Percentiles rank a stretch among this genome's conserved stretches.
Conservation (phyloP, 148 eudicot species). For the Selenicereus undatus region DNA sequence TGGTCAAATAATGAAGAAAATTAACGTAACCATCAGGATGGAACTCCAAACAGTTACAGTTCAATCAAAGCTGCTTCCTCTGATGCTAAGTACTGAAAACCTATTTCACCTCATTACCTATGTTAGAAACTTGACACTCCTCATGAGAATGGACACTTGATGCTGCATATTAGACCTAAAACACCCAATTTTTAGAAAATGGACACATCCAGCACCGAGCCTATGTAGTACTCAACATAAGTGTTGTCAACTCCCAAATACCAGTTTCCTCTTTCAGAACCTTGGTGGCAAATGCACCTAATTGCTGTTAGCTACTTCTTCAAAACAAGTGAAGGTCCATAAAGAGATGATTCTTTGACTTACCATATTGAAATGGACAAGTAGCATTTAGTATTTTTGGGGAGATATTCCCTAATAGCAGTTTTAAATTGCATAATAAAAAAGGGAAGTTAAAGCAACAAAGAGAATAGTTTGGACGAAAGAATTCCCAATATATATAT, state of each 20-base stretch:
- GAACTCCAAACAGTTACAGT: background rate
- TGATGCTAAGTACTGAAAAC: background rate
- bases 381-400: background rate
- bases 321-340: background rate
- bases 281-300: background rate
- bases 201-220: background rate
- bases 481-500: no score
- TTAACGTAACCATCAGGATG: background rate
- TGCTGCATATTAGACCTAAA: background rate
- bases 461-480: background rate
- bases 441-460: background rate
- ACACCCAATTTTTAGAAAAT: background rate
- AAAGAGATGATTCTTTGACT: conserved; percentile 1
- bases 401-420: background rate
- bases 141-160: background rate
- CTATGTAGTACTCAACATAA: background rate
- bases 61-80: background rate
- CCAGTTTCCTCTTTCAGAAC: background rate
- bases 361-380: background rate
- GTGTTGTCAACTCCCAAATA: background rate
- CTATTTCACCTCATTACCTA: background rate
- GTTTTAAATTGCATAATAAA: background rate
- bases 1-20: background rate
- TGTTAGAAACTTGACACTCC: background rate
- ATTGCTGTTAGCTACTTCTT: background rate